phyloP scores from a whole-genome alignment of 345 rosid genomes.

The Camelina laxa region DNA sequence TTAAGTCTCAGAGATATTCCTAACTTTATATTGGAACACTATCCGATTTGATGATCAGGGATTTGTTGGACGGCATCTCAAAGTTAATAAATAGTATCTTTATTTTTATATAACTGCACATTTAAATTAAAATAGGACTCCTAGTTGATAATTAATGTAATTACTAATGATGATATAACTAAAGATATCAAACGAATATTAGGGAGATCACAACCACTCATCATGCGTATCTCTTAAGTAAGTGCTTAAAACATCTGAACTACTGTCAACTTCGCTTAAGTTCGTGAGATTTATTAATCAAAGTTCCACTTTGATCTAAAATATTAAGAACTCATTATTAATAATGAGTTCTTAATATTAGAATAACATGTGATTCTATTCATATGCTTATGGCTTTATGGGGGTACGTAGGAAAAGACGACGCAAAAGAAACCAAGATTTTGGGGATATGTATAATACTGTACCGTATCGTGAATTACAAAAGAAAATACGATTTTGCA shows the following conservation, averaged over 20 bases:
- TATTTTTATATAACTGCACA: not conserved
- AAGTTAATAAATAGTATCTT: too few species aligned
- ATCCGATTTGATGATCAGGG: constrained; percentile 34
- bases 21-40: constrained; percentile 19
- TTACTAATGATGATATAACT: constrained; percentile 24
- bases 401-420: constrained; percentile 13
- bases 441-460: constrained; percentile 36
- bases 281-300: constrained; percentile 14
- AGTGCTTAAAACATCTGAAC: constrained; percentile 32
- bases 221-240: constrained; percentile 39
- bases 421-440: constrained; percentile 33
- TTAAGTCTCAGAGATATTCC: too few species aligned
- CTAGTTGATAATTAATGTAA: not conserved
- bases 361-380: not conserved
- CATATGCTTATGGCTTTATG: not conserved
- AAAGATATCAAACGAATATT: constrained; percentile 44
- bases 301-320: constrained; percentile 17
- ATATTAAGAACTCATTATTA: too few species aligned
- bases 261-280: constrained; percentile 34
- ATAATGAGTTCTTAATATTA: not conserved
- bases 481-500: constrained; percentile 22
- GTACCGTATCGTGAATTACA: constrained; percentile 26
- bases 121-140: not conserved
- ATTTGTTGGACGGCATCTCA: constrained; percentile 32
- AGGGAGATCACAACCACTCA: constrained; percentile 42